Evolutionary conservation across 768 basidiomycete species (phyloP), one percentile per base, ranked within the genome.

Genomic region (Kwoniella europaea): DNA sequence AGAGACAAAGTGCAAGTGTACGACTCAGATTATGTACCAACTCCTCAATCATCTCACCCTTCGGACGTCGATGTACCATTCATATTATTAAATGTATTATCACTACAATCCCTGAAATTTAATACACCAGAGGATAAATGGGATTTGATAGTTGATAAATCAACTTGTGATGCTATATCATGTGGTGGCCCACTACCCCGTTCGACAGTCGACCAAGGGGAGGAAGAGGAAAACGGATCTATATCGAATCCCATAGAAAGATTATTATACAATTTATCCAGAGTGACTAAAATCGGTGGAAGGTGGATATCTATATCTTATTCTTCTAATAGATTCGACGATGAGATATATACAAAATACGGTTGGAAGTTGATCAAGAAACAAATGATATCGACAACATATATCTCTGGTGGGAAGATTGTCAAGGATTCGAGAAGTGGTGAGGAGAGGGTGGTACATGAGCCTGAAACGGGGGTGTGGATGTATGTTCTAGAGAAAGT

Each of bases 91-190:
- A 56, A 65, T 57, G 64, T 71, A 1, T 24, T 71, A 7, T 65
- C 63, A 18, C 58, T 55, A 20, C n/a, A 13, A 24, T 63, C 61
- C 13, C 42, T 58, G 3, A 13, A 43, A 59, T 13, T 27, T 3
- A 24, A 43, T 4, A 42, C 59, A 41, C 65, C 69, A 13, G 74
- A 68, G 42, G 16, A 41, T 10, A 41, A 44, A 61, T 61, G 59
- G 59, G 74, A 80, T 57, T 53, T 78, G 24, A 12, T 78, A 4
- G 18, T 78, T 12, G 79, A 80, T 55, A 80, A 80, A 63, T 78
- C 77, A 2, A 78, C 79, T n/a, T 74, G 77, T 16, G 79, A 80
- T 57, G 79, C 79, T 35, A 80, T 80, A 15, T 78, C 79, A 18
- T 80, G 79, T 63, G 65, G 54, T 44, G 22, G 20, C 3, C 4